Conservation (phyloP, 2,329 filamentous ascomycete genomes). For the Trichophyton equinum region DNA sequence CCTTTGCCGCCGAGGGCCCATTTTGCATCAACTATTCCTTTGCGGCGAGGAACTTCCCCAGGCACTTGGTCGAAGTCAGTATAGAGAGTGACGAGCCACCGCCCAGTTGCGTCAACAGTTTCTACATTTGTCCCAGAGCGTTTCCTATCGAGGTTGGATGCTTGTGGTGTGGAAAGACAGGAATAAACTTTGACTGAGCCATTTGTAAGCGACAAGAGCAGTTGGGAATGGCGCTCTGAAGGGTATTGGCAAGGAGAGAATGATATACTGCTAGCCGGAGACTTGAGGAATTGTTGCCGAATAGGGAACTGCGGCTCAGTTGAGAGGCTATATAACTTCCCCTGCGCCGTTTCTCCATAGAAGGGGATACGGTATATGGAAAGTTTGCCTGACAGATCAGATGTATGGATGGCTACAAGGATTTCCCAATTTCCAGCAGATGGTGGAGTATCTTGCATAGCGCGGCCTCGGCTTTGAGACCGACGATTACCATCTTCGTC, state of each 20-base stretch:
- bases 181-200: conserved; percentile 48
- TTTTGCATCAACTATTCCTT: conserved; percentile 33
- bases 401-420: conserved; percentile 36
- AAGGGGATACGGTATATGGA: conserved; percentile 34
- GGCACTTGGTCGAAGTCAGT: conserved; percentile 28
- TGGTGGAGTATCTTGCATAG: conserved; percentile 12
- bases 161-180: conserved; percentile 30
- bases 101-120: conserved; percentile 25
- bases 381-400: conserved; percentile 34
- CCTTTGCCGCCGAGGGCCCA: conserved; percentile 36
- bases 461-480: conserved; percentile 20
- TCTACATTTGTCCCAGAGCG: conserved; percentile 23
- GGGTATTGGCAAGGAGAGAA: conserved; percentile 45
- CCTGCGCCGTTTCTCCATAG: conserved; percentile 15
- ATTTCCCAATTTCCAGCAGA: conserved; percentile 28
- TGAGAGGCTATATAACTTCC: conserved; percentile 18
- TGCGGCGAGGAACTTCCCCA: conserved; percentile 24
- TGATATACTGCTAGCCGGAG: conserved; percentile 38
- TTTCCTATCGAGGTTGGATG: conserved; percentile 19
- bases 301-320: conserved; percentile 33
- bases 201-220: conserved; percentile 43
- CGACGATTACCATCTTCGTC: conserved; percentile 21
- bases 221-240: conserved; percentile 40
- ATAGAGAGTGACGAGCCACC: conserved; percentile 32
- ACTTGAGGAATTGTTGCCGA: conserved; percentile 36